phyloP scores from a whole-genome alignment of 2,329 filamentous ascomycete species.

The Aspergillus candidus region DNA sequence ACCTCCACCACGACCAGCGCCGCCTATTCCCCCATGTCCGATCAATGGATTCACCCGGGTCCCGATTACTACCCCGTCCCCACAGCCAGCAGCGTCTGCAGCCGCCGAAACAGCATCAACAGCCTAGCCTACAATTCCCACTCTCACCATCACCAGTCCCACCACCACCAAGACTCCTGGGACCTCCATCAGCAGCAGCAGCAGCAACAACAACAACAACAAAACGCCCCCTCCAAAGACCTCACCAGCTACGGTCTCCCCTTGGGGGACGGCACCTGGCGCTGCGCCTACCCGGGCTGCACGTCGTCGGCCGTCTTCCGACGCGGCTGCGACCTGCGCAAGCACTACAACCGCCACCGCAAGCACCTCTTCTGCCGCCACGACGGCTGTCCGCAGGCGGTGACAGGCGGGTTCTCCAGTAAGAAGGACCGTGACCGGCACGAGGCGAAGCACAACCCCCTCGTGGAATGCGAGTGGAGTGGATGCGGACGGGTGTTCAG shows the following conservation, averaged over 20 bases:
- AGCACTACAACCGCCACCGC: conserved; percentile 58
- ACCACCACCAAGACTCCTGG: neutral
- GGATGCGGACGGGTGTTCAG: conserved; percentile 55
- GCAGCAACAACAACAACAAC: neutral
- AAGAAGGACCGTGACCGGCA: conserved; percentile 58
- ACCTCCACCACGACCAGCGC: neutral
- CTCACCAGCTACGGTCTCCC: conserved; percentile 29
- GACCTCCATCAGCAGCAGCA: neutral
- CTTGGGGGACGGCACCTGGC: conserved; percentile 44
- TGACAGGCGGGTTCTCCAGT: conserved; percentile 54
- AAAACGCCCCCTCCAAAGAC: conserved; percentile 12
- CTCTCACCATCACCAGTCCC: neutral
- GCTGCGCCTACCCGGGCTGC: conserved; percentile 54
- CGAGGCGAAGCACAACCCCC: conserved; percentile 58
- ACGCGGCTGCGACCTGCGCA: conserved; percentile 56
- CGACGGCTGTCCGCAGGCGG: conserved; percentile 52
- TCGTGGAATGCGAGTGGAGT: conserved; percentile 53
- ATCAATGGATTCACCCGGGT: neutral
- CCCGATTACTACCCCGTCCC: neutral
- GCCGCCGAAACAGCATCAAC: no score
- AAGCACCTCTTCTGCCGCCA: conserved; percentile 58
- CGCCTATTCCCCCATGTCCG: neutral
- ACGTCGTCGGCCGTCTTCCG: conserved; percentile 54
- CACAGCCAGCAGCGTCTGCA: neutral
- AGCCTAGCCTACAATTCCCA: neutral